Base-by-base conservation (phyloP, 2,329 filamentous ascomycete genomes). In the Hypoxylon sp. region DNA sequence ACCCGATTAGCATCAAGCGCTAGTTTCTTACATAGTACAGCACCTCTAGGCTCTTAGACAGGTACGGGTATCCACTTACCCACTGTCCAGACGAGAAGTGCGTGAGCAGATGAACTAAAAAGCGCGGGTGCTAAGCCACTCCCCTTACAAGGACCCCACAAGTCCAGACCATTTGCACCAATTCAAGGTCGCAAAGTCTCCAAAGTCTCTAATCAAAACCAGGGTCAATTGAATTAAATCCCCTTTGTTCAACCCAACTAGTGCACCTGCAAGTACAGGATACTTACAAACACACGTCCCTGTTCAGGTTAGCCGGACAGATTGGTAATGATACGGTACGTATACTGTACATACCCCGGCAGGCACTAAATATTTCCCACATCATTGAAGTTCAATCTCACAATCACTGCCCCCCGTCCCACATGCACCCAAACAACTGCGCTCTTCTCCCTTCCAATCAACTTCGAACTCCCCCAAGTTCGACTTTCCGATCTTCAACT, bases 71-170 rank as follows among this genome's bases (percentile, higher is more conserved):
- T n/a, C n/a, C n/a, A n/a, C n/a, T n/a, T 44, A 52, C 41, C 55
- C 46, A 60, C 58, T 51, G 29, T 52, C 46, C 52, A 56, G 53
- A 55, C 57, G 36, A 40, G 55, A 37, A 57, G 34, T 53, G 36
- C 35, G 35, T 42, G 44, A 41, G 20, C 23, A 47, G 12, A 30
- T 44, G 38, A 46, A n/a, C 49, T 32, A 41, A 51, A 17, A 19
- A 15, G 17, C n/a, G n/a, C n/a, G 32, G 7, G 30, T 34, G 54
- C 57, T 60, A 51, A 60, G 57, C 57, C 54, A 60, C 57, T 35
- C 21, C 12, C 16, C 40, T 11, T n/a, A 13, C 37, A 49, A 41
- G 36, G 30, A 20, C 6, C 46, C 45, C 45, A 48, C 13, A 36
- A 46, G 37, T 55, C 40, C 31, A 46, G 51, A 46, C 35, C 41